These are phyloP conservation scores for Myrmaecium sp. DNA, from an alignment of 2,329 filamentous ascomycete species.

Conservation along the genomic window DNA sequence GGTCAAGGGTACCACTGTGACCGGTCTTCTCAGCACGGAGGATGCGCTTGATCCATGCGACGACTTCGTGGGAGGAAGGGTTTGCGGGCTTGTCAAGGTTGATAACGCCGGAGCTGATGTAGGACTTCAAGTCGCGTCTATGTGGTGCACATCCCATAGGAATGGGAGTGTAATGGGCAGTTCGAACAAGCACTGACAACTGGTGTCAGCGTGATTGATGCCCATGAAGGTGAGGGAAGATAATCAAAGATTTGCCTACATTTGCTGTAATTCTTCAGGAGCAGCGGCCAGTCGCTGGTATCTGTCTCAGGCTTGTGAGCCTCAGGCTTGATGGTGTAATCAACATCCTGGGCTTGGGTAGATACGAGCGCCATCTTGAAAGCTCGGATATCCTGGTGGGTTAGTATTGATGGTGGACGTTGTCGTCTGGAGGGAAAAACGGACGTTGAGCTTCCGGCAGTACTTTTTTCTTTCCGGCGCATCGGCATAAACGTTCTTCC, in stretches of 20 bases:
- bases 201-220: slow-evolving; percentile 9
- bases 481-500: no score
- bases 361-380: no score
- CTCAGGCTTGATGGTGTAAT: slow-evolving; percentile 87
- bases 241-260: slow-evolving; percentile 45
- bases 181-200: slow-evolving; percentile 65
- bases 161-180: slow-evolving; percentile 93
- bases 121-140: slow-evolving; percentile 90
- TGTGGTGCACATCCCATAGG: slow-evolving; percentile 80
- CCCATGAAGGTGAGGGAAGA: slow-evolving; percentile 9
- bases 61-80: slow-evolving; percentile 94
- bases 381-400: no score
- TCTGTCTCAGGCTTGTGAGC: slow-evolving; percentile 60
- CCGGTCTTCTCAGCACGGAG: slow-evolving; percentile 91
- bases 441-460: no score
- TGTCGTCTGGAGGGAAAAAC: no score
- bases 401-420: no score
- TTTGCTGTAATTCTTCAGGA: slow-evolving; percentile 92
- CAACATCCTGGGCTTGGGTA: slow-evolving; percentile 43
- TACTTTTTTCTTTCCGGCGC: no score
- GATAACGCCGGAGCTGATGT: slow-evolving; percentile 93
- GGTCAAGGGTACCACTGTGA: slow-evolving; percentile 94
- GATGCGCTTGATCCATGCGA: slow-evolving; percentile 98
- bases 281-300: slow-evolving; percentile 79
- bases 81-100: slow-evolving; percentile 97